Evolutionary conservation across 2,329 filamentous ascomycete species (phyloP).

Genomic region (Aaosphaeria pasadenensis): DNA sequence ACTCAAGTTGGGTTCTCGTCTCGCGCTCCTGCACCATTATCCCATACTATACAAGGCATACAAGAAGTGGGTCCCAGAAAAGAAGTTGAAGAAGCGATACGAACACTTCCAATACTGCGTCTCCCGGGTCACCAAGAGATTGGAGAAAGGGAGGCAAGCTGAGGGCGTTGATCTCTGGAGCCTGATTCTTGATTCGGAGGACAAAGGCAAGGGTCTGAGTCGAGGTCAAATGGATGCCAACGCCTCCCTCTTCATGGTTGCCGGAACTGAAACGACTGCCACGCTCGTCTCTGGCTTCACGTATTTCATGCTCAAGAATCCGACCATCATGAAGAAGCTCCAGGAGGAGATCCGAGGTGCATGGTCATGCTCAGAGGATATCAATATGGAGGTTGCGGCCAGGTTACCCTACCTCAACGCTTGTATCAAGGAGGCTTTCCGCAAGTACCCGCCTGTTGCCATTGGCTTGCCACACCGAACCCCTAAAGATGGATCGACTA

Average conservation of each 20-base stretch:
- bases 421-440: slow-evolving; percentile 41
- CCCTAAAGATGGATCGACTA: slow-evolving; percentile 32
- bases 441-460: slow-evolving; percentile 43
- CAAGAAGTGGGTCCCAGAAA: slow-evolving; percentile 1
- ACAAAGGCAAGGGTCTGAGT: slow-evolving; percentile 23
- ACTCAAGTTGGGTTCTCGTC: slow-evolving; percentile 9
- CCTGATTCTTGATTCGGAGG: slow-evolving; percentile 31
- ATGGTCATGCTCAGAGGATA: slow-evolving; percentile 27
- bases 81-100: slow-evolving; percentile 3
- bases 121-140: slow-evolving; percentile 22
- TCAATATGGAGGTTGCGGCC: slow-evolving; percentile 28
- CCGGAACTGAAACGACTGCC: slow-evolving; percentile 47
- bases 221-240: slow-evolving; percentile 36
- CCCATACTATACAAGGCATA: slow-evolving; percentile 2
- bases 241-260: slow-evolving; percentile 29
- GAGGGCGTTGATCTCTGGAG: slow-evolving; percentile 40
- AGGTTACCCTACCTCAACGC: slow-evolving; percentile 37
- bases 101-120: slow-evolving; percentile 8
- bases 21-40: slow-evolving; percentile 2
- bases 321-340: slow-evolving; percentile 21
- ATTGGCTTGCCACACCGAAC: slow-evolving; percentile 32
- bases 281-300: slow-evolving; percentile 39
- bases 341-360: slow-evolving; percentile 24
- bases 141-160: slow-evolving; percentile 20
- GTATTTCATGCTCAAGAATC: slow-evolving; percentile 32